Evolutionary conservation across 2,329 filamentous ascomycete species (phyloP).

Genomic region (Colletotrichum euphorbiae): DNA sequence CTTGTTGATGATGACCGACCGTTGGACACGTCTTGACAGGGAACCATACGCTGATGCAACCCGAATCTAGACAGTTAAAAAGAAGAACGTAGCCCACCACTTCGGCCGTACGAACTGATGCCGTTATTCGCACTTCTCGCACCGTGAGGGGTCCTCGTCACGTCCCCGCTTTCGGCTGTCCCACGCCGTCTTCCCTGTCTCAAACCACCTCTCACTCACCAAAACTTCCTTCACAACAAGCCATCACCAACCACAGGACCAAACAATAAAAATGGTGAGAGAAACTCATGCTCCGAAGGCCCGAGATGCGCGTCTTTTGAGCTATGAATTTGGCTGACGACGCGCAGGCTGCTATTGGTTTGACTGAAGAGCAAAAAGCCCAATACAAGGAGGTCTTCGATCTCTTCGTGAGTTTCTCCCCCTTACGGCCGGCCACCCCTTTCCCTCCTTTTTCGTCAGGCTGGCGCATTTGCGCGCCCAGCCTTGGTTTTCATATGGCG

Average conservation of each 20-base stretch:
- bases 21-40: conserved; percentile 8
- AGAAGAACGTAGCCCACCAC: conserved; percentile 3
- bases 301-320: background rate
- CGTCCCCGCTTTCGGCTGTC: conserved; percentile 40
- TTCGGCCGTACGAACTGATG: conserved; percentile 21
- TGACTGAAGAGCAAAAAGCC: conserved; percentile 99
- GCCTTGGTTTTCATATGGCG: background rate
- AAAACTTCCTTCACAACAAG: conserved; percentile 37
- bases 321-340: background rate
- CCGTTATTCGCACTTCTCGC: background rate
- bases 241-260: conserved; percentile 15
- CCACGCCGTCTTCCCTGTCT: conserved; percentile 39
- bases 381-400: conserved; percentile 99
- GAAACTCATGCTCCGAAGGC: background rate
- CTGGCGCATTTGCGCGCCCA: conserved; percentile 8
- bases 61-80: background rate
- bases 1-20: conserved; percentile 10
- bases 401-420: conserved; percentile 84
- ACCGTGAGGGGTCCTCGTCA: conserved; percentile 35
- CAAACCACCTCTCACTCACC: conserved; percentile 34
- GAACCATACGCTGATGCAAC: conserved; percentile 16
- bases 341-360: conserved; percentile 29
- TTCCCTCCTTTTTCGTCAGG: conserved; percentile 23
- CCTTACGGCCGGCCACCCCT: background rate
- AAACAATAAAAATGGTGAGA: conserved; percentile 31